Base-by-base conservation (phyloP, 495 filamentous ascomycete genomes). In the Thermochaetoides thermophila region DNA sequence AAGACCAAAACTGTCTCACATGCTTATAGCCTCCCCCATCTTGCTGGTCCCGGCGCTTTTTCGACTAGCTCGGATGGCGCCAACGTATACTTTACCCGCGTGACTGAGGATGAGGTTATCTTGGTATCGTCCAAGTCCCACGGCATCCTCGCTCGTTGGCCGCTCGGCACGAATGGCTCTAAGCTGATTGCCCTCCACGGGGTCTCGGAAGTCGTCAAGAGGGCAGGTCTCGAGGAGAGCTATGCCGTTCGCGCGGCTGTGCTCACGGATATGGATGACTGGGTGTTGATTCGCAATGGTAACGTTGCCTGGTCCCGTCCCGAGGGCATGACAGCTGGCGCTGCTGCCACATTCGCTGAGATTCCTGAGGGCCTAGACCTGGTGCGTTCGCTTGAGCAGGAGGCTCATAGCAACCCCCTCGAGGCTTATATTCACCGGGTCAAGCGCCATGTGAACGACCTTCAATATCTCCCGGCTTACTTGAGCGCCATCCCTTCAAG, bases 401-500 rank as follows among this genome's bases (percentile, higher is more conserved):
- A 99, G 55, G 80, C 78, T 7, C 81, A 95, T 47, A 76, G 74
- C 50, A 87, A 78, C 46, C 57, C 83, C 8, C 44, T 76, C 12
- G 63, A 68, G 26, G 89, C 91, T 11, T 99, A 94, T 46, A 61
- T 86, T 23, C 86, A 95, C 56, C 75, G 89, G 2, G 65, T 93
- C 9, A 78, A 73, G 40, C 76, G 89, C 27, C 89, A 99, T 48
- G 35, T 79, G 7, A 61, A 69, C 23, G 87, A 95, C 42, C 68
- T 96, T 23, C 60, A 80, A 44, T 59, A 82, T 45, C 63, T 95
- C n/a, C 85, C 83, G 4, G 66, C 63, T 0, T 91, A 76, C 62
- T 52, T 89, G 9, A 61, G 72, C 45, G 57, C 57, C 14, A 60
- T 87, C 14, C 80, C 81, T 7, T 45, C 53, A 19, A 73, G 78